These are phyloP conservation scores for Phytophthora foliorum DNA, from an alignment of 352 stramenopile genomes.

Conservation along the genomic window DNA sequence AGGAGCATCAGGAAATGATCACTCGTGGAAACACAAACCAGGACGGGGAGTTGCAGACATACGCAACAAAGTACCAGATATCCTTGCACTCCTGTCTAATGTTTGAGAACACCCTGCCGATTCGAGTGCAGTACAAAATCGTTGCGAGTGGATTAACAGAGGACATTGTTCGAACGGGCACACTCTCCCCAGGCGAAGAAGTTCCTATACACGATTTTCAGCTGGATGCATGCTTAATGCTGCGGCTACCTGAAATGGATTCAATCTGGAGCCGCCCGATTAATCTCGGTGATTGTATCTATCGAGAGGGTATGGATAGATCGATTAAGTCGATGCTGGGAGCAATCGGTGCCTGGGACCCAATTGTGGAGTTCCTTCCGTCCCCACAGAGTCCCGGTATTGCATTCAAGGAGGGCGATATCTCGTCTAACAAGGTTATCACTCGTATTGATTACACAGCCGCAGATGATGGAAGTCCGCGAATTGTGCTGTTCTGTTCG, in stretches of 20 bases:
- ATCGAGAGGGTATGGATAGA: constrained; percentile 78
- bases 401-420: constrained; percentile 74
- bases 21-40: constrained; percentile 62
- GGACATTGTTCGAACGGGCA: constrained; percentile 66
- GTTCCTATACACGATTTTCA: constrained; percentile 88
- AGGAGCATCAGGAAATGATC: constrained; percentile 85
- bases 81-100: constrained; percentile 84
- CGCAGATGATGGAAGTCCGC: constrained; percentile 83
- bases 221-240: constrained; percentile 70
- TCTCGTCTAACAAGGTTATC: constrained; percentile 69
- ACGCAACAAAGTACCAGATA: constrained; percentile 91
- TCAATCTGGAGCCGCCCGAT: constrained; percentile 84
- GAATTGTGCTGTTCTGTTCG: constrained; percentile 85
- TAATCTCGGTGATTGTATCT: constrained; percentile 85
- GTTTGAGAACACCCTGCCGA: constrained; percentile 90
- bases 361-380: constrained; percentile 80
- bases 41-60: constrained; percentile 72
- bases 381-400: constrained; percentile 62
- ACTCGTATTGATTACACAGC: constrained; percentile 89
- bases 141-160: constrained; percentile 38
- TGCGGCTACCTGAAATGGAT: constrained; percentile 88
- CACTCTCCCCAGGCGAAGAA: constrained; percentile 85
- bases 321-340: constrained; percentile 72
- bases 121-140: constrained; percentile 88
- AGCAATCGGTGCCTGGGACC: constrained; percentile 58